Percentiles rank a stretch among this genome's conserved stretches.
phyloP scores from a whole-genome alignment of 768 basidiomycete genomes.

The Phlebiopsis gigantea region DNA sequence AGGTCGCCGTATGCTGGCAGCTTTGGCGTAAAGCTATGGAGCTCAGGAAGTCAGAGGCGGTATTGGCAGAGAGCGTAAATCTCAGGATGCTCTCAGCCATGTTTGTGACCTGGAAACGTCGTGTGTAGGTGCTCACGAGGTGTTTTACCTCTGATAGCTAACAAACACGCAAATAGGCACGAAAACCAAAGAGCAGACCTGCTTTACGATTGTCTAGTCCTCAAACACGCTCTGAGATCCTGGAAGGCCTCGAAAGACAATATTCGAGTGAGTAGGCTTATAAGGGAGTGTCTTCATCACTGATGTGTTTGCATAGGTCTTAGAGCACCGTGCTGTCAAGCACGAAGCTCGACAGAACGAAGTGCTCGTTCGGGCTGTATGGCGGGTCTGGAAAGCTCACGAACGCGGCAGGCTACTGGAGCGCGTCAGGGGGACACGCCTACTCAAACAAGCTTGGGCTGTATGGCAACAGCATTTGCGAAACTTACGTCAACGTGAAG shows the following conservation, averaged over 20 bases:
- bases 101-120: slow-evolving; percentile 53
- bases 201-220: slow-evolving; percentile 35
- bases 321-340: slow-evolving; percentile 53
- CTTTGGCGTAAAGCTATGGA: slow-evolving; percentile 48
- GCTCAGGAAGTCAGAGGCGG: slow-evolving; percentile 40
- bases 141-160: neutral
- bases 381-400: slow-evolving; percentile 63
- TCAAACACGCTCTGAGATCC: slow-evolving; percentile 41
- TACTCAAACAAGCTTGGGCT: slow-evolving; percentile 41
- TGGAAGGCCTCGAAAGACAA: slow-evolving; percentile 54
- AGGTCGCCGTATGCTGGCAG: slow-evolving; percentile 43
- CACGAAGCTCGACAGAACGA: slow-evolving; percentile 52
- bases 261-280: slow-evolving; percentile 27
- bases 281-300: neutral
- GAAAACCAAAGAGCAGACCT: slow-evolving; percentile 38
- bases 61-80: slow-evolving; percentile 38
- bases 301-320: slow-evolving; percentile 32
- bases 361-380: slow-evolving; percentile 51
- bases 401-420: slow-evolving; percentile 57
- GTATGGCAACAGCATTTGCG: slow-evolving; percentile 46
- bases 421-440: slow-evolving; percentile 40
- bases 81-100: slow-evolving; percentile 43
- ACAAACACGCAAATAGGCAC: slow-evolving; percentile 29
- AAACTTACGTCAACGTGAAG: slow-evolving; percentile 37
- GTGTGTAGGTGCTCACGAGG: slow-evolving; percentile 37